Base-by-base conservation (phyloP, 1,139 yeast species). In the Taphrina pruni region DNA sequence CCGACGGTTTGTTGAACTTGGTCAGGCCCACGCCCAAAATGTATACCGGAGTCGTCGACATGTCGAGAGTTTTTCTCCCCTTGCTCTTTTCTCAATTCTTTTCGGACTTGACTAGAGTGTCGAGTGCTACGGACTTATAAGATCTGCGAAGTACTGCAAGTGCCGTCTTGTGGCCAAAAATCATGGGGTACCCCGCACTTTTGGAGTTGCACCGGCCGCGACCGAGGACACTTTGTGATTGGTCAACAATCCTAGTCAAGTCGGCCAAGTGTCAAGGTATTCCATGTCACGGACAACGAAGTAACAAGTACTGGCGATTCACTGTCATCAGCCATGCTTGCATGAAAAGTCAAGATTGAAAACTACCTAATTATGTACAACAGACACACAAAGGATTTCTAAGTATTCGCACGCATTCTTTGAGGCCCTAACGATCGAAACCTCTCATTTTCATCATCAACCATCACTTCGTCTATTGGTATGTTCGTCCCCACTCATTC, bases 1-100 rank as follows among this genome's bases (percentile, higher is more conserved):
- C 70, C 36, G 67, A 64, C n/a, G 78, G 78, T 67, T 75, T 75
- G 71, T 75, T 72, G 72, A 76, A 76, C 71, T 75, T 70, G 65
- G 78, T 76, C 76, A 76, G 73, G 41, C 78, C 78, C 58, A 76
- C 78, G 20, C 78, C 78, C 41, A 75, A 74, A 21, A 76, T 76
- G 65, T 70, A 73, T 11, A 71, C 72, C 21, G 39, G n/a, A 32
- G 17, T 45, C 14, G 62, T 21, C 54, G 58, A 54, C 58, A 54
- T 54, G 54, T 21, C 21, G 54, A 46, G 2, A 14, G 26, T 14
- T 9, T 12, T n/a, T n/a, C 51, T n/a, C 20, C n/a, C 51, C 51
- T 20, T 46, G 51, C 32, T 26, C 32, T 26, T 26, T 26, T 4
- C 32, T 26, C 32, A 2, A 26, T 26, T 26, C 32, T 26, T 26